Evolutionary conservation across 2,329 filamentous ascomycete genomes (phyloP).

Genomic region (Botrytis fragariae): DNA sequence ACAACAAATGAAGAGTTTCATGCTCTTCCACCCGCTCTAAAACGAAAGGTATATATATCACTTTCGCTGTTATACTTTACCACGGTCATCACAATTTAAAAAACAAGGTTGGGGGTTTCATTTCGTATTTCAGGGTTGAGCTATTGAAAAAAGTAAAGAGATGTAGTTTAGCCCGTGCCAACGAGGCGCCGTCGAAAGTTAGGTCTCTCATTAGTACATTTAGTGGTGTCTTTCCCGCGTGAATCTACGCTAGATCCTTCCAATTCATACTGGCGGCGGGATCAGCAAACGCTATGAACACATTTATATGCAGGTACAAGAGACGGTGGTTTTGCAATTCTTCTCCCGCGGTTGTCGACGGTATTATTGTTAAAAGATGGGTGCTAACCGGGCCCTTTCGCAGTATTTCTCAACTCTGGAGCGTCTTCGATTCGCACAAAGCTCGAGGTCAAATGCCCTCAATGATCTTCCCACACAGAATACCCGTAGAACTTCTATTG

Average conservation of each 20-base stretch:
- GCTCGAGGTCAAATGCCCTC: slow-evolving; percentile 39
- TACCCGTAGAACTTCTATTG: slow-evolving; percentile 30
- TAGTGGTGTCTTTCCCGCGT: slow-evolving; percentile 10
- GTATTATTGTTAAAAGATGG: slow-evolving; percentile 8
- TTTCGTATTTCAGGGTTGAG: background rate
- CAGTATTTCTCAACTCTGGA: slow-evolving; percentile 75
- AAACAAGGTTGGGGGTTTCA: slow-evolving; percentile 1
- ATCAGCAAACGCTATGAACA: slow-evolving; percentile 23
- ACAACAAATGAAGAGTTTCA: slow-evolving; percentile 49
- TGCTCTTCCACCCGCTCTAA: slow-evolving; percentile 49
- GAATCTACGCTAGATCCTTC: slow-evolving; percentile 1
- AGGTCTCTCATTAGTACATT: slow-evolving; percentile 12
- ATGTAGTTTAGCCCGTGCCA: slow-evolving; percentile 13
- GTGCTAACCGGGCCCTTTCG: slow-evolving; percentile 19
- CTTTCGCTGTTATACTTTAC: slow-evolving; percentile 11
- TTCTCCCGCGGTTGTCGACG: slow-evolving; percentile 18
- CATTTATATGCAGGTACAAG: slow-evolving; percentile 15
- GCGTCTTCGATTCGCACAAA: slow-evolving; percentile 63
- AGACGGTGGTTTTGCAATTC: slow-evolving; percentile 7
- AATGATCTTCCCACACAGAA: slow-evolving; percentile 35
- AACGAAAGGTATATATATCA: slow-evolving; percentile 48
- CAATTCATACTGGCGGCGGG: slow-evolving; percentile 17
- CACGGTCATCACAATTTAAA: slow-evolving; percentile 13
- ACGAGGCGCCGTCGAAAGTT: slow-evolving; percentile 5
- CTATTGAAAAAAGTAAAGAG: slow-evolving; percentile 13